A percentile compares a stretch with the other conserved stretches of the same genome.
Evolutionary conservation across 2,329 filamentous ascomycete genomes (phyloP).

Genomic region (Talaromyces sp.): DNA sequence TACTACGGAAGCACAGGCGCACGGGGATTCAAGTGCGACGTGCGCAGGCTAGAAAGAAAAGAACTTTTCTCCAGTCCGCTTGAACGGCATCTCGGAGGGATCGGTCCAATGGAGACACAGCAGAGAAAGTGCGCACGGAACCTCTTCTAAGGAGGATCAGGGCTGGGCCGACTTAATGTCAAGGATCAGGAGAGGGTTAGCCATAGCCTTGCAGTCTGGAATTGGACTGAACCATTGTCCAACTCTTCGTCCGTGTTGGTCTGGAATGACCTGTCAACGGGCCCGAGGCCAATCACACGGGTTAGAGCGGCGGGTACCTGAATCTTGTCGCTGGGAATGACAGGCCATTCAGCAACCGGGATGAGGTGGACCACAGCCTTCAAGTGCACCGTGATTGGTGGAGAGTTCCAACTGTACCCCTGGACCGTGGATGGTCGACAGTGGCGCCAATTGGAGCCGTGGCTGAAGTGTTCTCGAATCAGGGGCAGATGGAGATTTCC

Average conservation of each 20-base stretch:
- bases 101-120: constrained; percentile 14
- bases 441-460: constrained; percentile 20
- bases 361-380: constrained; percentile 5
- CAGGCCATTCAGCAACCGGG: constrained; percentile 11
- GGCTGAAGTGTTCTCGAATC: constrained; percentile 21
- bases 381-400: constrained; percentile 21
- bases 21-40: constrained; percentile 18
- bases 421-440: constrained; percentile 19
- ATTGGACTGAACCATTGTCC: constrained; percentile 16
- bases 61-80: background rate
- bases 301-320: constrained; percentile 25
- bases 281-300: constrained; percentile 19
- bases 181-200: background rate
- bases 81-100: constrained; percentile 7
- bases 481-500: constrained; percentile 15
- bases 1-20: constrained; percentile 8
- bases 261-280: constrained; percentile 24
- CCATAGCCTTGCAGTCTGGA: background rate
- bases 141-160: constrained; percentile 3
- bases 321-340: constrained; percentile 15
- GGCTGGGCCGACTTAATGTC: constrained; percentile 4
- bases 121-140: constrained; percentile 9
- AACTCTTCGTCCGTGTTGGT: background rate
- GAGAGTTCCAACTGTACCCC: constrained; percentile 12
- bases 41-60: constrained; percentile 13